Evolutionary conservation across 1,284 basidiomycete species (phyloP).

Genomic region (Malassezia sympodialis): DNA sequence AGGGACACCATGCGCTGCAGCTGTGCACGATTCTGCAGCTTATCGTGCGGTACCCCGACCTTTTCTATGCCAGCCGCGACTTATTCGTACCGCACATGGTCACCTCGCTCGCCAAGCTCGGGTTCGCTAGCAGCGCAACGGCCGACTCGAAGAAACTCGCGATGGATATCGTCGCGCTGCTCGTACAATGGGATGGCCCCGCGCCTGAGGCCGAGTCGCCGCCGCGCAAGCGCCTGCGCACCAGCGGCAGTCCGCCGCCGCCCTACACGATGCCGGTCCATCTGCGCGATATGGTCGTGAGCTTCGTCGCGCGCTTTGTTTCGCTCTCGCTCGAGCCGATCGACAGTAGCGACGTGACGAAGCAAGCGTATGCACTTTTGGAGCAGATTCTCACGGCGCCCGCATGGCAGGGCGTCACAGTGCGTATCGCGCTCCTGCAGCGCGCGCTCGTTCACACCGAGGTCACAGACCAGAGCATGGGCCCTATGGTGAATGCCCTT

Average conservation of each 20-base stretch:
- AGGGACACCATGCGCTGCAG: constrained; percentile 67
- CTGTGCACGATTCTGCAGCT: constrained; percentile 82
- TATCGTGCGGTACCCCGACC: constrained; percentile 76
- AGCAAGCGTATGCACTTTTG: constrained; percentile 70
- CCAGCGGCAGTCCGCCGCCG: constrained; percentile 48
- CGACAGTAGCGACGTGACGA: constrained; percentile 54
- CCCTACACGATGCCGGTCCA: constrained; percentile 36
- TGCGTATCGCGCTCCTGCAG: constrained; percentile 59
- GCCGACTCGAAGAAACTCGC: constrained; percentile 64
- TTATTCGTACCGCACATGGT: constrained; percentile 94
- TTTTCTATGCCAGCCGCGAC: constrained; percentile 87
- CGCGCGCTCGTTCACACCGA: constrained; percentile 55
- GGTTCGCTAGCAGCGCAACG: constrained; percentile 61
- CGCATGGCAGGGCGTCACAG: constrained; percentile 85
- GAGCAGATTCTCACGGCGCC: constrained; percentile 68
- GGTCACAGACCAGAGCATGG: constrained; percentile 57
- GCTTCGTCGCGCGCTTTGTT: constrained; percentile 78
- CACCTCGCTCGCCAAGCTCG: constrained; percentile 76
- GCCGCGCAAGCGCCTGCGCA: constrained; percentile 50
- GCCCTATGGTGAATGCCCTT: constrained; percentile 69
- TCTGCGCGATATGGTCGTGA: constrained; percentile 59
- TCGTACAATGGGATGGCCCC: constrained; percentile 49
- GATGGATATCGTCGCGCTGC: constrained; percentile 49
- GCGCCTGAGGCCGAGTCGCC: constrained; percentile 40
- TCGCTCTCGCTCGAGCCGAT: constrained; percentile 64